Conservation (phyloP, 768 basidiomycete genomes). For the Asterophora parasitica region DNA sequence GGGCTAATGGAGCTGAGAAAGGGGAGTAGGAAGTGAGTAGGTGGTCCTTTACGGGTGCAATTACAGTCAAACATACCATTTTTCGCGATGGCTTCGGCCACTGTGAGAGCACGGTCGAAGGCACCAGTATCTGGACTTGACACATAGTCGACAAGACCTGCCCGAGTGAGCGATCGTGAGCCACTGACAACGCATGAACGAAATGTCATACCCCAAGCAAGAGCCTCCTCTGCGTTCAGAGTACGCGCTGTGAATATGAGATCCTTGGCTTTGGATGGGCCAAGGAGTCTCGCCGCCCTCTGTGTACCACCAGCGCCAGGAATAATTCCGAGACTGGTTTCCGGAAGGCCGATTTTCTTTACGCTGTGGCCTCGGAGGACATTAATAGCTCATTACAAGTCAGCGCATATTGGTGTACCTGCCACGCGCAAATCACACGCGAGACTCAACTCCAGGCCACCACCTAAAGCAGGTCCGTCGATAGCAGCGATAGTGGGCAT, state of each 20-base stretch:
- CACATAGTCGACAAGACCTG: constrained; percentile 82
- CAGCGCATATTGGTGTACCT: constrained; percentile 41
- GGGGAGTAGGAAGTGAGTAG: neutral
- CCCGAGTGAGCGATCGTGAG: constrained; percentile 34
- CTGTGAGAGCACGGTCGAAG: constrained; percentile 61
- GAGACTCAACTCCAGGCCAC: constrained; percentile 84
- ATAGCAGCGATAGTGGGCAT: constrained; percentile 92
- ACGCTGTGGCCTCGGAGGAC: constrained; percentile 48
- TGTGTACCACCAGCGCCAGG: constrained; percentile 92
- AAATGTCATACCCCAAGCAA: constrained; percentile 55
- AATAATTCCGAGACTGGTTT: constrained; percentile 75
- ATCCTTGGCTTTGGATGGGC: constrained; percentile 77
- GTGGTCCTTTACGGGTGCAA: neutral
- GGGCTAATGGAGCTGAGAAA: constrained; percentile 69
- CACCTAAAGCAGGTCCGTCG: constrained; percentile 89
- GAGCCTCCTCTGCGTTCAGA: constrained; percentile 62
- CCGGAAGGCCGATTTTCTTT: constrained; percentile 85
- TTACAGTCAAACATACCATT: constrained; percentile 46
- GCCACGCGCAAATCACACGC: constrained; percentile 90
- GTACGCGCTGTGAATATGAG: constrained; percentile 79
- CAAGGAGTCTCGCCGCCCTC: constrained; percentile 71
- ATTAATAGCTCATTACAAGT: neutral
- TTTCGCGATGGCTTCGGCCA: constrained; percentile 63
- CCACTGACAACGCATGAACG: neutral
- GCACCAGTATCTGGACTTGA: constrained; percentile 56